phyloP scores from a whole-genome alignment of 164 flowering plant species.

The Santalum album region DNA sequence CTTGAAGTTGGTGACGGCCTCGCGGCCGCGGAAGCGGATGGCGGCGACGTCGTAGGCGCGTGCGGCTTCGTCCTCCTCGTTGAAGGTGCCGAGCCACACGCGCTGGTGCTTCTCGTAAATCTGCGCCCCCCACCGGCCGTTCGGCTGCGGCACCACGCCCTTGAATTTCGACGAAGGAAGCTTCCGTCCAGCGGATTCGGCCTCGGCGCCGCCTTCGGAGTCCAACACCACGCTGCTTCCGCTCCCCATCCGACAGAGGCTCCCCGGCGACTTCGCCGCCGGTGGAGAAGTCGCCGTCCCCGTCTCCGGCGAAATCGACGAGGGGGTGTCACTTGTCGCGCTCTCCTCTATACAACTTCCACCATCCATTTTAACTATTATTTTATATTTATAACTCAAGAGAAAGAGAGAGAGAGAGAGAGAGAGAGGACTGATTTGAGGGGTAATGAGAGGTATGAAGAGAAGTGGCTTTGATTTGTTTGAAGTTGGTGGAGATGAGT shows the following conservation, averaged over 20 bases:
- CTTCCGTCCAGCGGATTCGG: conserved; percentile 52
- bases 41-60: conserved; percentile 84
- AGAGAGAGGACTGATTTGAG: no score
- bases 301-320: conserved; percentile 12
- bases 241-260: conserved; percentile 62
- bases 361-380: conserved; percentile 28
- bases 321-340: conserved; percentile 27
- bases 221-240: conserved; percentile 40
- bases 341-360: conserved; percentile 18
- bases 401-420: not conserved
- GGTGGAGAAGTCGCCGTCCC: conserved; percentile 12
- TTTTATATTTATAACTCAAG: not conserved
- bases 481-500: not conserved
- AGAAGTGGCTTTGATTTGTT: not conserved
- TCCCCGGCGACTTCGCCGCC: conserved; percentile 19
- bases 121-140: conserved; percentile 97
- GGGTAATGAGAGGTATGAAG: no score
- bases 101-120: conserved; percentile 97
- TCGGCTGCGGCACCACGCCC: conserved; percentile 95
- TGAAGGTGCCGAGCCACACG: conserved; percentile 94
- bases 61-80: conserved; percentile 79
- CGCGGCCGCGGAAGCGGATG: conserved; percentile 77
- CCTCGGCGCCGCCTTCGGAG: conserved; percentile 36
- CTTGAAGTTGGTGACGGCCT: conserved; percentile 84
- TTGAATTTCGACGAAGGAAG: conserved; percentile 84